These are phyloP conservation scores for Thalia dealbata DNA, from an alignment of 176 grass and related monocot genomes.

Conservation along the genomic window DNA sequence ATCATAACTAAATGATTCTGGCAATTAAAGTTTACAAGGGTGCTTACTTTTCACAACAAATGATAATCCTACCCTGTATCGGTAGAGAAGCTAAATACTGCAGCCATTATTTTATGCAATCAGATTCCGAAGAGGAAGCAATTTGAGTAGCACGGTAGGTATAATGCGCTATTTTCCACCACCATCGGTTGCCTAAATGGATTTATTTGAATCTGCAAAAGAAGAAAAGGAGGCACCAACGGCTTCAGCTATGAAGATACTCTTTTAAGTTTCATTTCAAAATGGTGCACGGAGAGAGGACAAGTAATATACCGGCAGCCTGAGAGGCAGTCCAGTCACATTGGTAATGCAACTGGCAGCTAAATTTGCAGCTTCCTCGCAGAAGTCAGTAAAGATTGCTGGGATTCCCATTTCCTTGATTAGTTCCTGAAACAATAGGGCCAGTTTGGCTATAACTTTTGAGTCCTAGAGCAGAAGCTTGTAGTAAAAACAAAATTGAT, in stretches of 20 bases:
- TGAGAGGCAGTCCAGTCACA: constrained; percentile 41
- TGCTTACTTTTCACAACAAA: no score
- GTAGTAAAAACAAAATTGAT: neutral
- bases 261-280: neutral
- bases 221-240: constrained; percentile 2
- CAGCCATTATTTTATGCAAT: neutral
- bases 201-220: constrained; percentile 70
- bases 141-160: constrained; percentile 86
- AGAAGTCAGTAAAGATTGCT: constrained; percentile 84
- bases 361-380: constrained; percentile 95
- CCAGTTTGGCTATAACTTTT: neutral
- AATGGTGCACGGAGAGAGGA: neutral
- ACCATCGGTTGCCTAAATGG: constrained; percentile 87
- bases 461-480: neutral
- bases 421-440: constrained; percentile 43
- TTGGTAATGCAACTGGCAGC: constrained; percentile 64
- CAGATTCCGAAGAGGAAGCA: constrained; percentile 79
- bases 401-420: constrained; percentile 48
- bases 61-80: neutral
- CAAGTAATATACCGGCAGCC: constrained; percentile 48
- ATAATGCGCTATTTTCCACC: constrained; percentile 48
- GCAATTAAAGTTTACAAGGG: no score
- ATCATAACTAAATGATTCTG: no score
- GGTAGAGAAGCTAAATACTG: neutral
- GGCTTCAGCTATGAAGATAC: no score